Conservation (phyloP, 2,329 filamentous ascomycete species). For the Penicillium sp. region DNA sequence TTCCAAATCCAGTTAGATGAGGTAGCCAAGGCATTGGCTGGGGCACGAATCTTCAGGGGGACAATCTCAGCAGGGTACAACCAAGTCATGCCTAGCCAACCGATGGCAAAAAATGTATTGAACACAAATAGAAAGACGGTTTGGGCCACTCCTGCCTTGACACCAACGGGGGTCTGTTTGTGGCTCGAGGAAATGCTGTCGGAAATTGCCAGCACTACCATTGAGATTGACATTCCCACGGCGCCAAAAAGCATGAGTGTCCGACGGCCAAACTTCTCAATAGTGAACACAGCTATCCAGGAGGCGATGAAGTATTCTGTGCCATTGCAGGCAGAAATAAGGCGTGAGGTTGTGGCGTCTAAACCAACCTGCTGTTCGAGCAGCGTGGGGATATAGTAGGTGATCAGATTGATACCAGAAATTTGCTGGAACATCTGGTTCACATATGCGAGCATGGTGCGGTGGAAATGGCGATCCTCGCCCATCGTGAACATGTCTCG, state of each 20-base stretch:
- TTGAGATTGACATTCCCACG: conserved; percentile 58
- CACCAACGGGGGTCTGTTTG: conserved; percentile 5
- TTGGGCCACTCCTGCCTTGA: conserved; percentile 27
- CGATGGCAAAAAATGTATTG: conserved; percentile 64
- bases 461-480: too few relatives aligned
- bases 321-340: too few relatives aligned
- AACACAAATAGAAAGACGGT: conserved; percentile 56
- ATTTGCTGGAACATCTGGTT: too few relatives aligned
- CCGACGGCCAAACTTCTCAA: conserved; percentile 27
- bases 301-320: too few relatives aligned
- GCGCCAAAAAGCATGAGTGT: conserved; percentile 68
- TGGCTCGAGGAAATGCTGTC: conserved; percentile 22
- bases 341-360: too few relatives aligned
- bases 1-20: conserved; percentile 60
- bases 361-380: too few relatives aligned
- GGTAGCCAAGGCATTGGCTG: conserved; percentile 62
- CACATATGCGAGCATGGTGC: too few relatives aligned
- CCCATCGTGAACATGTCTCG: conserved; percentile 46
- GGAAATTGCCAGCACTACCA: conserved; percentile 47
- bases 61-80: conserved; percentile 49
- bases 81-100: conserved; percentile 63
- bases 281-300: conserved; percentile 35
- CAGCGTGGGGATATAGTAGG: too few relatives aligned
- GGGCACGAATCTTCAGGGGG: conserved; percentile 56
- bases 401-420: too few relatives aligned